These are phyloP conservation scores for Paecilomyces variotii DNA, from an alignment of 2,329 filamentous ascomycete genomes.

Conservation along the genomic window DNA sequence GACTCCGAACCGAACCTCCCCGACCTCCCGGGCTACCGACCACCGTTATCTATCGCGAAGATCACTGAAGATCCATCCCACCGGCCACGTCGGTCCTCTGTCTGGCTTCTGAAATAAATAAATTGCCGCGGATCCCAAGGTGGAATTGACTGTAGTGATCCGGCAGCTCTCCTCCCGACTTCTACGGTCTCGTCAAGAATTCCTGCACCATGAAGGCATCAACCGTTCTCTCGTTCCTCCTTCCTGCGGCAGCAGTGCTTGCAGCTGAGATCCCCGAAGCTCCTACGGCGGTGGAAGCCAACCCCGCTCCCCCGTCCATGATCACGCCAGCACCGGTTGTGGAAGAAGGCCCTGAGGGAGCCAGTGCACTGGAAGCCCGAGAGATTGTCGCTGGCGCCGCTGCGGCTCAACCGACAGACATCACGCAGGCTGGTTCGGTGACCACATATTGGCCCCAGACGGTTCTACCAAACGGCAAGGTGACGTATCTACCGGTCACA, in stretches of 20 bases:
- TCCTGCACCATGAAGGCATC: not conserved
- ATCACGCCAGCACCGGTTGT: not conserved
- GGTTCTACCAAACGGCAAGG: conserved; percentile 1
- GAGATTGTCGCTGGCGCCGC: conserved; percentile 1
- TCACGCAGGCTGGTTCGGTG: conserved; percentile 19
- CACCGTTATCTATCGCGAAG: not conserved
- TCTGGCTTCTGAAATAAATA: not conserved
- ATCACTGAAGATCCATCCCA: not conserved
- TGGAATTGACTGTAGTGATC: not conserved
- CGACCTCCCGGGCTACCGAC: not conserved
- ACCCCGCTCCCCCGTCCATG: not conserved
- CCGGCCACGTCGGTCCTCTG: not conserved
- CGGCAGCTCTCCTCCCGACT: not conserved
- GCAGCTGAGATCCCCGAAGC: conserved; percentile 1
- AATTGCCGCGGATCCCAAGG: not conserved
- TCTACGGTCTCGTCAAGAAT: not conserved
- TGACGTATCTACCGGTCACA: conserved; percentile 10
- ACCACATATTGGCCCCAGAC: conserved; percentile 12
- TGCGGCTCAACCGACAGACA: conserved; percentile 12
- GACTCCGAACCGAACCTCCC: not conserved
- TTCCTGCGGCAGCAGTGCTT: not conserved
- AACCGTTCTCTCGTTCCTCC: not conserved
- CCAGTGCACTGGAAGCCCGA: not conserved
- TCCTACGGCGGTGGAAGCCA: not conserved
- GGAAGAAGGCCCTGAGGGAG: not conserved